Evolutionary conservation across 148 eudicot genomes (phyloP).

Genomic region (Vaccinium darrowii): DNA sequence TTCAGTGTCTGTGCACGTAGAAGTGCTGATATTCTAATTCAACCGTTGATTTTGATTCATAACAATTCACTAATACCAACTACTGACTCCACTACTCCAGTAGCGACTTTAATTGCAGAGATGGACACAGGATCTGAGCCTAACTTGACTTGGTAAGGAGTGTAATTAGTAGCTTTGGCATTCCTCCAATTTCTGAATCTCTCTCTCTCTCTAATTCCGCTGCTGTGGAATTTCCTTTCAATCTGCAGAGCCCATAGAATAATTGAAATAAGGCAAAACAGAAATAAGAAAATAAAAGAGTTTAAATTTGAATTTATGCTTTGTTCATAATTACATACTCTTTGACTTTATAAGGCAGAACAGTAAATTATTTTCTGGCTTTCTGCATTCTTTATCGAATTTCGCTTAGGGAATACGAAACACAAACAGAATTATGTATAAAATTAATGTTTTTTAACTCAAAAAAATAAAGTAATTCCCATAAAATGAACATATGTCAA

Average conservation of each 20-base stretch:
- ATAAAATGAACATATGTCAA: too few species aligned
- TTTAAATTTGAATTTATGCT: not conserved
- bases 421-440: not conserved
- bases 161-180: not conserved
- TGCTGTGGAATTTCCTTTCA: constrained; percentile 2
- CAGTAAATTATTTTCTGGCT: too few species aligned
- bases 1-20: not conserved
- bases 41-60: not conserved
- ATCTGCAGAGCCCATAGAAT: constrained; percentile 11
- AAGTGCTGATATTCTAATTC: not conserved
- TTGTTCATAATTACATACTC: not conserved
- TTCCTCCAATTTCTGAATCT: not conserved
- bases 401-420: not conserved
- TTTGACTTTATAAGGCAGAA: not conserved
- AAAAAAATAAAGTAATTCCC: too few species aligned
- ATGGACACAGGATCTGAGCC: too few species aligned
- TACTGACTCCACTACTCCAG: too few species aligned
- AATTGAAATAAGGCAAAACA: not conserved
- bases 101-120: too few species aligned
- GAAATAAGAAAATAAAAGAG: not conserved
- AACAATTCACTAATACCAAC: not conserved
- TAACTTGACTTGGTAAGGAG: not conserved
- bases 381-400: too few species aligned
- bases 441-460: not conserved
- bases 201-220: not conserved